Conservation (phyloP, 306 rosid genomes). For the Quercus bicolor region DNA sequence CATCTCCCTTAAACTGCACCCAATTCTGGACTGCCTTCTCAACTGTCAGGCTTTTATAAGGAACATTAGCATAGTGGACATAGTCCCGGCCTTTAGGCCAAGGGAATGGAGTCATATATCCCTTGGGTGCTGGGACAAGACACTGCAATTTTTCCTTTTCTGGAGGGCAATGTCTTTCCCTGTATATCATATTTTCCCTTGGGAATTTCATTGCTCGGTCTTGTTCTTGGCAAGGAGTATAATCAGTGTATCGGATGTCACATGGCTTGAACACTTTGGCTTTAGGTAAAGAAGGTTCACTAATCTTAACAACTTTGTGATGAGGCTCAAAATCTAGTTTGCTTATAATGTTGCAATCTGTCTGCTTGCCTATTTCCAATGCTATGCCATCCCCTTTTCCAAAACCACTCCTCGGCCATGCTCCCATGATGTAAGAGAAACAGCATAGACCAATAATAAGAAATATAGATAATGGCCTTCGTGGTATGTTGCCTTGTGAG, state of each 20-base stretch:
- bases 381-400: conserved; percentile 82
- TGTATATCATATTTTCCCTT: conserved; percentile 90
- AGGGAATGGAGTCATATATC: conserved; percentile 77
- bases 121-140: conserved; percentile 88
- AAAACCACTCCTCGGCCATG: conserved; percentile 89
- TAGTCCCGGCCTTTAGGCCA: conserved; percentile 99
- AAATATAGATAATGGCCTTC: conserved; percentile 73
- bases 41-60: conserved; percentile 75
- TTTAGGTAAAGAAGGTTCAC: conserved; percentile 57
- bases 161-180: conserved; percentile 97
- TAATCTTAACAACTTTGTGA: conserved; percentile 51
- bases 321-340: conserved; percentile 78
- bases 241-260: conserved; percentile 56
- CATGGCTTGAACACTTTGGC: conserved; percentile 71
- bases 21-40: conserved; percentile 97
- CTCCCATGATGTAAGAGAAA: conserved; percentile 90
- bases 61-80: conserved; percentile 86
- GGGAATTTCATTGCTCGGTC: conserved; percentile 94
- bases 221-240: conserved; percentile 98
- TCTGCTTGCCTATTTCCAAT: conserved; percentile 49
- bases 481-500: conserved; percentile 45
- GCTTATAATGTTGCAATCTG: conserved; percentile 59
- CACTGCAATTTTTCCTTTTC: conserved; percentile 76
- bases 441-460: conserved; percentile 78
- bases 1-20: conserved; percentile 87